phyloP scores from a whole-genome alignment of 2,329 filamentous ascomycete species.

The Cadophora malorum region DNA sequence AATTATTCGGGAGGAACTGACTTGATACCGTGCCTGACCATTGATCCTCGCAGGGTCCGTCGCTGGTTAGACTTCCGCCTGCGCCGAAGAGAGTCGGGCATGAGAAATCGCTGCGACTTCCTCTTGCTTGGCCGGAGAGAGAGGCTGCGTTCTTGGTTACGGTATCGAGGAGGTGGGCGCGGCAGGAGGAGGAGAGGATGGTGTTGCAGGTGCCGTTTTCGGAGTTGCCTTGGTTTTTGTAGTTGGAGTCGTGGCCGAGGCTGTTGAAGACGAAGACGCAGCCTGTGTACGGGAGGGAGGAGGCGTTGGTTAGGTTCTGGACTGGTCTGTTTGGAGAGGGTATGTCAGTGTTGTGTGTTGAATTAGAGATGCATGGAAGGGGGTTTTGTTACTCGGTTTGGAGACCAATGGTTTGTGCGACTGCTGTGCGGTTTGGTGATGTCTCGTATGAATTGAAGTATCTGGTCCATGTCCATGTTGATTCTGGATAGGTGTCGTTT shows the following conservation, averaged over 20 bases:
- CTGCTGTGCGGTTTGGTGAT: not conserved
- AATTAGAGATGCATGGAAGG: not conserved
- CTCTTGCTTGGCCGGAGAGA: not conserved
- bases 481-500: conserved; percentile 16
- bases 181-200: not conserved
- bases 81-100: conserved; percentile 6
- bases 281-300: conserved; percentile 12
- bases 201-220: conserved; percentile 17
- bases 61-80: not conserved
- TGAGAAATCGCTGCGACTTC: not conserved
- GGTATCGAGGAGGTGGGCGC: conserved; percentile 1
- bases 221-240: not conserved
- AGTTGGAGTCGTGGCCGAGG: not conserved
- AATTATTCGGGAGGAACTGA: conserved; percentile 14
- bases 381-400: not conserved
- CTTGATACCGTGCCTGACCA: conserved; percentile 5
- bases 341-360: not conserved
- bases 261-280: conserved; percentile 6
- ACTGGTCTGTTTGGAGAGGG: not conserved
- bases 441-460: conserved; percentile 5
- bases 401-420: not conserved
- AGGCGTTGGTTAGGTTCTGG: conserved; percentile 10
- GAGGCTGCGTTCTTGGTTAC: not conserved
- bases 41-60: not conserved
- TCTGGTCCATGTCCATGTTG: conserved; percentile 15